These are phyloP conservation scores for Pholiota microspora DNA, from an alignment of 768 basidiomycete genomes.

Conservation along the genomic window DNA sequence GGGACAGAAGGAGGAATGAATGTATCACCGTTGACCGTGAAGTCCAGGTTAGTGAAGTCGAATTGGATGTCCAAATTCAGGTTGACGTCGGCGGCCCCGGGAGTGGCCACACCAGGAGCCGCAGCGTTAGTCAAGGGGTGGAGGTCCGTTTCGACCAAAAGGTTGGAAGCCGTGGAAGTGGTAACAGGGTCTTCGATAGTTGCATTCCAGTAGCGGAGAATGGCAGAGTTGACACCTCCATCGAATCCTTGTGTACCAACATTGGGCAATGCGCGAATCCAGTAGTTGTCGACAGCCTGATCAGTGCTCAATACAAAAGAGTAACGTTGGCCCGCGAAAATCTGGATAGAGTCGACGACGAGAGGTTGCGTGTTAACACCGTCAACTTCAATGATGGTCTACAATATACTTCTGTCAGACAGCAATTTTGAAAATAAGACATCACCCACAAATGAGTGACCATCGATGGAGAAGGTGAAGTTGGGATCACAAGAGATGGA, in stretches of 20 bases:
- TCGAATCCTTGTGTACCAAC: slow-evolving; percentile 15
- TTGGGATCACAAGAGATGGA: slow-evolving; percentile 44
- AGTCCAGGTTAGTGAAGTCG: slow-evolving; percentile 20
- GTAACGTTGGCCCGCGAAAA: slow-evolving; percentile 39
- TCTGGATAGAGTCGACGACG: slow-evolving; percentile 33
- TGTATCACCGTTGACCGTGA: slow-evolving; percentile 30
- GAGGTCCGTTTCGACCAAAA: slow-evolving; percentile 35
- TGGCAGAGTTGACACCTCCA: slow-evolving; percentile 50
- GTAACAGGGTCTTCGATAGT: slow-evolving; percentile 37
- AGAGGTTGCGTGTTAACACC: slow-evolving; percentile 35
- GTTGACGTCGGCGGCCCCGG: slow-evolving; percentile 39
- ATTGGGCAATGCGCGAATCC: slow-evolving; percentile 38
- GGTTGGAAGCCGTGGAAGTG: slow-evolving; percentile 23
- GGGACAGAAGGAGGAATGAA: slow-evolving; percentile 38
- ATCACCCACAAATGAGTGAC: slow-evolving; percentile 33
- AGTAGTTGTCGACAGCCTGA: slow-evolving; percentile 40
- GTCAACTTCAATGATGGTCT: slow-evolving; percentile 41
- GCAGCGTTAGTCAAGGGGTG: slow-evolving; percentile 27
- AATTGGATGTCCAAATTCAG: slow-evolving; percentile 29
- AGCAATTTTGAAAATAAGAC: background rate
- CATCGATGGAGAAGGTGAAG: slow-evolving; percentile 44
- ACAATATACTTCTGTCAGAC: background rate
- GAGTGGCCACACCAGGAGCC: slow-evolving; percentile 30
- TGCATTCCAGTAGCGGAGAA: slow-evolving; percentile 50
- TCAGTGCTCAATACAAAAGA: slow-evolving; percentile 41